Evolutionary conservation across 768 basidiomycete species (phyloP).

Genomic region (Russula foetens): DNA sequence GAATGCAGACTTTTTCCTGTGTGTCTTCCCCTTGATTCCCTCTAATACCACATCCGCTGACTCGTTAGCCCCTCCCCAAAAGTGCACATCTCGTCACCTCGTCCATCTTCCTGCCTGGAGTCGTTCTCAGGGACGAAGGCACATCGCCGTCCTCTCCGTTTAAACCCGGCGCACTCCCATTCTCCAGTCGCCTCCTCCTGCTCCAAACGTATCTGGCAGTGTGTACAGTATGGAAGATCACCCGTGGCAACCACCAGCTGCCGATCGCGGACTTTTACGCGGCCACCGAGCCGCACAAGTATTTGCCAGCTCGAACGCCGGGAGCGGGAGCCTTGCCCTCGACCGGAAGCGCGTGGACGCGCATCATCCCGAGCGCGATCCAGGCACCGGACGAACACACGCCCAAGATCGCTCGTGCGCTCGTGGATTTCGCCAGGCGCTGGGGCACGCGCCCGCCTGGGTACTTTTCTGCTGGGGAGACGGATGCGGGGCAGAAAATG

Average conservation of each 20-base stretch:
- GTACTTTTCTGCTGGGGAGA: too few relatives aligned
- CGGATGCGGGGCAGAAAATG: too few relatives aligned
- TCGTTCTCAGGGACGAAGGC: conserved; percentile 27
- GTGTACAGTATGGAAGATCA: conserved; percentile 45
- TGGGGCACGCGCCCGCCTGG: conserved; percentile 33
- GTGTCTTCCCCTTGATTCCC: conserved; percentile 25
- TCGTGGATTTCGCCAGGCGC: conserved; percentile 32
- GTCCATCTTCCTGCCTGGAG: conserved; percentile 48
- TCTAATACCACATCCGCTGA: background rate
- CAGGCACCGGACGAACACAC: conserved; percentile 52
- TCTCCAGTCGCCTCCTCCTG: conserved; percentile 40
- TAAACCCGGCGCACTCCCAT: conserved; percentile 22
- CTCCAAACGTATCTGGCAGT: conserved; percentile 49
- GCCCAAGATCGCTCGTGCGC: conserved; percentile 37
- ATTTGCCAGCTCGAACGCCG: conserved; percentile 9
- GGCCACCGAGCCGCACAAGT: conserved; percentile 9
- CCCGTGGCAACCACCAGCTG: conserved; percentile 44
- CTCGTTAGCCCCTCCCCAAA: background rate
- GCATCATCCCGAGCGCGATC: conserved; percentile 43
- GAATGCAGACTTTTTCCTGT: conserved; percentile 40
- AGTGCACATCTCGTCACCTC: conserved; percentile 69
- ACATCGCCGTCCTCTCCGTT: background rate
- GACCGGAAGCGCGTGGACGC: conserved; percentile 38
- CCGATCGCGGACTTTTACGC: conserved; percentile 44
- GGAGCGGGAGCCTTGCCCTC: background rate